Conservation (phyloP, 2,329 filamentous ascomycete genomes). For the Massarina eburnea region DNA sequence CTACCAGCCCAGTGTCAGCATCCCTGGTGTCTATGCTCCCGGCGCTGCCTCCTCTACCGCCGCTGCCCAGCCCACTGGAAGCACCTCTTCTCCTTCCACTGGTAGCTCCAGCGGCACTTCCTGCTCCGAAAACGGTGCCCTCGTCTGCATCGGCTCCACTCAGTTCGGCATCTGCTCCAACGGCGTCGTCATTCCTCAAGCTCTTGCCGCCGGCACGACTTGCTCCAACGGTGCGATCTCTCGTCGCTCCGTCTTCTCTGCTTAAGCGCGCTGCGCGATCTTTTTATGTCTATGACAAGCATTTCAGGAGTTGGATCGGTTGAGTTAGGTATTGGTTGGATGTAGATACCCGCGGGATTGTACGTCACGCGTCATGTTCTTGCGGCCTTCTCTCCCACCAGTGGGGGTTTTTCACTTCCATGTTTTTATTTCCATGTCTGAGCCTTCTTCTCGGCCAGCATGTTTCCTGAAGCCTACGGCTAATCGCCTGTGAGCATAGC, state of each 20-base stretch:
- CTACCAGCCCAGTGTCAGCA: slow-evolving; percentile 9
- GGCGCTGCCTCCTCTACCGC: slow-evolving; percentile 7
- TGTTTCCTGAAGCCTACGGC: slow-evolving; percentile 6
- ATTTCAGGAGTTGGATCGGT: slow-evolving; percentile 27
- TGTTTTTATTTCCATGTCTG: slow-evolving; percentile 13
- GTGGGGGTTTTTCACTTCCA: neutral
- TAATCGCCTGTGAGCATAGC: neutral
- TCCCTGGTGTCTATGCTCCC: slow-evolving; percentile 27
- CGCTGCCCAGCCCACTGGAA: slow-evolving; percentile 9
- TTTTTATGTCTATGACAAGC: slow-evolving; percentile 7
- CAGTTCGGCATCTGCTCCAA: slow-evolving; percentile 51
- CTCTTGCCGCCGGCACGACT: slow-evolving; percentile 45
- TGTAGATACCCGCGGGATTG: slow-evolving; percentile 1
- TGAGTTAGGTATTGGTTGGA: neutral
- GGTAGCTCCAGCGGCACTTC: slow-evolving; percentile 24
- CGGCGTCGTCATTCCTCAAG: slow-evolving; percentile 44
- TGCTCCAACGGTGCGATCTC: slow-evolving; percentile 43
- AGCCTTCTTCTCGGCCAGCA: slow-evolving; percentile 7
- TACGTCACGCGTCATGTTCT: slow-evolving; percentile 1
- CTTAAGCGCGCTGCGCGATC: neutral
- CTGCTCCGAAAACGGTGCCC: slow-evolving; percentile 44
- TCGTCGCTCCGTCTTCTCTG: slow-evolving; percentile 7
- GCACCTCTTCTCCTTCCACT: slow-evolving; percentile 9
- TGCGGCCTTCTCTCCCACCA: neutral
- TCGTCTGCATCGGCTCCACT: slow-evolving; percentile 47